Evolutionary conservation across 306 rosid species (phyloP), one percentile per base, ranked within the genome.

Genomic region (Quercus glauca): DNA sequence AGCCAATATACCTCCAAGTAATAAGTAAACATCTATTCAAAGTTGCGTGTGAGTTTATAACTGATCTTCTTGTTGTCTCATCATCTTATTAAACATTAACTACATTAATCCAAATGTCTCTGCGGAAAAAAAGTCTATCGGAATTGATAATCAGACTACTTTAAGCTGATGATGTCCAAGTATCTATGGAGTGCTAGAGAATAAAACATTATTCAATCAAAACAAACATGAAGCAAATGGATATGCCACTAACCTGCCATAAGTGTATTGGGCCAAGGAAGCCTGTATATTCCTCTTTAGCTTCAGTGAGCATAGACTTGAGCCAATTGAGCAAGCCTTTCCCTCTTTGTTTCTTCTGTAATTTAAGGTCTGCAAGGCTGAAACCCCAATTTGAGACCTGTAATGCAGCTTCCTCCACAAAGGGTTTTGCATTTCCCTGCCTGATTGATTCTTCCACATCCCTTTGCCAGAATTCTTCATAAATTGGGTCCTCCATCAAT

Each of bases 381-480:
- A 95, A 92, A 84, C 99, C 99, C 99, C 99, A 95, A 81, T 89
- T 84, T 25, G 98, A 89, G 59, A 91, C 98, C 83, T 90, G 98
- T 86, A 95, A 69, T 70, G 86, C 86, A 87, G 98, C 97, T 87
- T 95, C 99, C 87, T 92, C 96, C 78, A 92, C 85, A 68, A 95
- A 92, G 58, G 99, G 97, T 83, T 87, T 86, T 31, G 64, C 77
- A 81, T 75, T 88, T 71, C 96, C 91, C 77, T 91, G 99, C 86
- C 99, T 89, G 80, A 88, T 91, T 41, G 99, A 92, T 88, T 95
- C 99, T 89, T 95, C 99, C 69, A 91, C 94, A 55, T 91, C 97
- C 89, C 98, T 91, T 85, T 92, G 99, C 99, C 99, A 95, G 84
- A 95, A 92, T 78, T 89, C 98, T 87, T 95, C 99, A 74, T 92